A percentile compares a stretch with the other conserved stretches of the same genome.
These are phyloP conservation scores for Sutorius eximius DNA, from an alignment of 1,284 basidiomycete genomes.

Conservation along the genomic window DNA sequence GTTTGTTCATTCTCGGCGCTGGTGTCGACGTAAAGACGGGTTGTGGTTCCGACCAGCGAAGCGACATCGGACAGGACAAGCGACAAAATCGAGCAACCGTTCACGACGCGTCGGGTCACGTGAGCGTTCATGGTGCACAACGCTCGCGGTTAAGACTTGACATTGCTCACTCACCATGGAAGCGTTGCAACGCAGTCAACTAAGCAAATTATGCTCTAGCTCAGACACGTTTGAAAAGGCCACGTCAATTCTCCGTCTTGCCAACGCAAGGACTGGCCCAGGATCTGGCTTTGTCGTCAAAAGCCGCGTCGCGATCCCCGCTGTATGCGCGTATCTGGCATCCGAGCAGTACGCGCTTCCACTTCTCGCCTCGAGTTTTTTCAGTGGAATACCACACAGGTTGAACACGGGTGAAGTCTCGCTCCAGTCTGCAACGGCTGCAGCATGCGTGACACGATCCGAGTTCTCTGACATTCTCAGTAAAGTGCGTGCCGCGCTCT, in stretches of 20 bases:
- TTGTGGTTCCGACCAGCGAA: slow-evolving; percentile 15
- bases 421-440: slow-evolving; percentile 23
- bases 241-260: slow-evolving; percentile 25
- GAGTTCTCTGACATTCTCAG: slow-evolving; percentile 27
- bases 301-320: slow-evolving; percentile 22
- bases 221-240: slow-evolving; percentile 25
- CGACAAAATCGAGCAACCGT: slow-evolving; percentile 2
- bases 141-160: too few species aligned
- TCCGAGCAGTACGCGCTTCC: slow-evolving; percentile 29
- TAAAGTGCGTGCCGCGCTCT: slow-evolving; percentile 23
- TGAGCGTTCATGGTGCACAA: slow-evolving; percentile 6
- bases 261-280: slow-evolving; percentile 23
- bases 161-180: slow-evolving; percentile 20
- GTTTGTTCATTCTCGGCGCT: slow-evolving; percentile 37
- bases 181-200: slow-evolving; percentile 16
- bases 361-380: not conserved
- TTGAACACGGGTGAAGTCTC: slow-evolving; percentile 31
- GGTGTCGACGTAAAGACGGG: slow-evolving; percentile 17
- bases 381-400: slow-evolving; percentile 5
- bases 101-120: slow-evolving; percentile 33
- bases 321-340: slow-evolving; percentile 34
- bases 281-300: slow-evolving; percentile 32
- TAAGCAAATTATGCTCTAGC: slow-evolving; percentile 22
- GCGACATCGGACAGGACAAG: slow-evolving; percentile 31
- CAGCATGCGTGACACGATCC: slow-evolving; percentile 24